Evolutionary conservation across 306 rosid species (phyloP).

Genomic region (Styphnolobium japonicum): DNA sequence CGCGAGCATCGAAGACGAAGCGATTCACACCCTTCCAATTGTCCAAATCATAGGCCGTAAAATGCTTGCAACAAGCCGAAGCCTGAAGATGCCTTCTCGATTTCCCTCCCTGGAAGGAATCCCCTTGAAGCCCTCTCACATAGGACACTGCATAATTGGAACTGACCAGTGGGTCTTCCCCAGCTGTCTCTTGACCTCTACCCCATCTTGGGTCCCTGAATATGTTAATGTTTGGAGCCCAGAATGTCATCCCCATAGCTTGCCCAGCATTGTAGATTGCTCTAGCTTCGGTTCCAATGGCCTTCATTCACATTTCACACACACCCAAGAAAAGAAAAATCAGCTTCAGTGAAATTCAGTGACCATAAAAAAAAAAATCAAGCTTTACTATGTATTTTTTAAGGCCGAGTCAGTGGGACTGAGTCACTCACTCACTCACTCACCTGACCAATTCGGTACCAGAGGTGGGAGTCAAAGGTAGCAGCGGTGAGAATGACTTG

Average conservation of each 20-base stretch:
- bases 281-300: conserved; percentile 70
- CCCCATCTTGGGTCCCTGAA: conserved; percentile 98
- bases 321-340: neutral
- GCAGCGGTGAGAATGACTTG: conserved; percentile 93
- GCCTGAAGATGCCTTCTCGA: conserved; percentile 56
- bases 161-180: conserved; percentile 76
- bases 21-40: conserved; percentile 72
- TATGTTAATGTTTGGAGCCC: conserved; percentile 95
- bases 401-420: neutral
- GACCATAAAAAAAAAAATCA: too few relatives aligned
- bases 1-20: conserved; percentile 69
- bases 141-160: conserved; percentile 64
- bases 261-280: conserved; percentile 82
- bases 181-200: conserved; percentile 94
- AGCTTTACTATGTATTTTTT: too few relatives aligned
- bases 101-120: conserved; percentile 53
- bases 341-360: neutral
- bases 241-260: conserved; percentile 79
- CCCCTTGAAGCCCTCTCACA: conserved; percentile 88
- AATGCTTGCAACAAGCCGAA: conserved; percentile 96
- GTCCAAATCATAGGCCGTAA: conserved; percentile 94
- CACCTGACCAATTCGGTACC: conserved; percentile 80
- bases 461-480: conserved; percentile 64
- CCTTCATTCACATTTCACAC: conserved; percentile 37
- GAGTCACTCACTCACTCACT: neutral